Base-by-base conservation (phyloP, 2,329 filamentous ascomycete genomes). In the Sclerotinia subarctica region DNA sequence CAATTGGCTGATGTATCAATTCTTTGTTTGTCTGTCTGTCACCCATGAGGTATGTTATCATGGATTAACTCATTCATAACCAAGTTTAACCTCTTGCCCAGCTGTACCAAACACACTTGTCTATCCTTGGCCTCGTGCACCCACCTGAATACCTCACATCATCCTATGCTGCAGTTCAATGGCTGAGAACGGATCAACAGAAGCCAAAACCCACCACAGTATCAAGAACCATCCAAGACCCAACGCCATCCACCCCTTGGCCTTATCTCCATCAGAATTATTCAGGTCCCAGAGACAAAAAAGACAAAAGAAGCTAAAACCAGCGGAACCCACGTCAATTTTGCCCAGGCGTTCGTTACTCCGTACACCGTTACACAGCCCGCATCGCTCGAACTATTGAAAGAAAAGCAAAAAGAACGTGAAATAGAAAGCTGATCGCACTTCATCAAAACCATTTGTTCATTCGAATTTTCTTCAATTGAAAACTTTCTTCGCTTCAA, bases 181-280 rank as follows among this genome's bases (percentile, higher is more conserved):
- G 53, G 53, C 53, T 38, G 53, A 57, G 53, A 57, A 57, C 53
- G 53, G 32, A 57, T 57, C 53, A 57, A 57, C 53, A 38, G 38
- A 42, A 42, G 7, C 32, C 21, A 38, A 13, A 56, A 49, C 32
- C 19, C 26, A 21, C 52, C 17, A 5, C 17, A 42, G 13, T 42
- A 42, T 42, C 3, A 57, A 24, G 32, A 54, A n/a, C 13, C 32
- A 47, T 42, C 53, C 57, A 46, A 46, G 42, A 1, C n/a, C 32
- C 57, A 21, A 19, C 44, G 44, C 57, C 42, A 60, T 24, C 57
- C 42, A 60, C 17, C 52, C 42, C 44, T 56, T 64, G 24, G 49
- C 62, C 49, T 46, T 56, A 44, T 64, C 49, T 11, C 26, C 32
- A 56, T 64, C 24, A 2, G 19, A 15, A 42, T 29, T 42, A 15